Evolutionary conservation across 139 green algal genomes (phyloP), one percentile per base, ranked within the genome.

Genomic region (Coccomyxa sp.): DNA sequence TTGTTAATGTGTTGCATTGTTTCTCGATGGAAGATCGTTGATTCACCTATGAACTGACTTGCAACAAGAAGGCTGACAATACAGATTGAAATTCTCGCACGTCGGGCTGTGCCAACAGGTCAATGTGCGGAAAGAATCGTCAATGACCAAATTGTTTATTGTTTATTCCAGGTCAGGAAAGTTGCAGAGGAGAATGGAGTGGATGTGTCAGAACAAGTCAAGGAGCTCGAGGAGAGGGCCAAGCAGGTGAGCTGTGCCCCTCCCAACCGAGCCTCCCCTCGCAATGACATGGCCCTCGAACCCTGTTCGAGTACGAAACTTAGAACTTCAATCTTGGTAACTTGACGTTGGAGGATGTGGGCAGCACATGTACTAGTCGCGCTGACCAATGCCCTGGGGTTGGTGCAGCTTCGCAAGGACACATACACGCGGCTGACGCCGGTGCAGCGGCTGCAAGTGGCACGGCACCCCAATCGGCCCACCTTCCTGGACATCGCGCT

Each of bases 401-500:
- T 23, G 28, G 21, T 80, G 80, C 92, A 98, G 95, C 86, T 98
- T 80, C 91, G 95, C 18, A 92, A 90, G 80, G 95, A 99, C 81
- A 99, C 96, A 31, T 99, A 98, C 91, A 93, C 83, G 77, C 88
- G 95, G 13, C 89, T 99, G 79, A 98, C 96, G 21, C 93, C 96
- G 13, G 93, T 93, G 13, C 96, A 99, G 92, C 86, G 92, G 28
- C 91, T 99, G 76, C 93, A 98, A 87, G 96, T 99, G 17, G 96
- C 96, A 7, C 94, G 96, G 79, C 96, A 99, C 88, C 95, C 96
- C 76, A 98, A 98, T 89, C 86, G 93, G 59, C 96, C 96, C 68
- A 99, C 96, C 45, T 98, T 97, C 91, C 91, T 99, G 51, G 96
- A 99, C 87, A 97, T 99, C 86, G 96, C 94, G 32, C 90, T 98